Evolutionary conservation across 1,284 basidiomycete genomes (phyloP).

Genomic region (Pascua guehoae): DNA sequence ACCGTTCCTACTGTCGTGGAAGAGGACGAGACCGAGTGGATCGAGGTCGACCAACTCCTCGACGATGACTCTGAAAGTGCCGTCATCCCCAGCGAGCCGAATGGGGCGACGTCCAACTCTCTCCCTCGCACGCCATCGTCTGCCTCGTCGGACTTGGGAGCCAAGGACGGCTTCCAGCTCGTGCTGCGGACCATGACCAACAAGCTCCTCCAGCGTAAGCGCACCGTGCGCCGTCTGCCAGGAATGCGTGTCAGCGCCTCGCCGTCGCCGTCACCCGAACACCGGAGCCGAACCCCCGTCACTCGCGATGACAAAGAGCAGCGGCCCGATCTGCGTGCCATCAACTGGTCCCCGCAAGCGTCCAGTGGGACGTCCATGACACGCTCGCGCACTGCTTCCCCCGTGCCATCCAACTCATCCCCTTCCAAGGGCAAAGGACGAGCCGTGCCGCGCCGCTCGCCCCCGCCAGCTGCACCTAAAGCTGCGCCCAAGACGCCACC

Average conservation of each 20-base stretch:
- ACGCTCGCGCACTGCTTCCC: too few relatives aligned
- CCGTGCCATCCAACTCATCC: too few relatives aligned
- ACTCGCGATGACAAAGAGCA: not conserved
- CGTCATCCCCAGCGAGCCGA: conserved; percentile 14
- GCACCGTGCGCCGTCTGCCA: conserved; percentile 41
- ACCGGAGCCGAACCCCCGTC: not conserved
- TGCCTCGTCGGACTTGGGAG: conserved; percentile 17
- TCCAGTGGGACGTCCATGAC: too few relatives aligned
- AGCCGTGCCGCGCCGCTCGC: too few relatives aligned
- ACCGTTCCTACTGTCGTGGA: not conserved
- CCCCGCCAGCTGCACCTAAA: too few relatives aligned
- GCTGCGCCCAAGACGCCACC: too few relatives aligned
- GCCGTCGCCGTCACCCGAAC: conserved; percentile 7
- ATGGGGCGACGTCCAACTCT: conserved; percentile 6
- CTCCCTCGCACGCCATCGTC: not conserved
- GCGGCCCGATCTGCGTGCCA: conserved; percentile 4
- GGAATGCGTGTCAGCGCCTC: conserved; percentile 6
- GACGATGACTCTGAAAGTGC: conserved; percentile 10
- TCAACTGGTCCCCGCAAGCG: not conserved
- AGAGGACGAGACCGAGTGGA: conserved; percentile 44
- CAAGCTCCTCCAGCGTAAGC: conserved; percentile 48
- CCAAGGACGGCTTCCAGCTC: conserved; percentile 45
- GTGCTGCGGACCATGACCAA: conserved; percentile 52
- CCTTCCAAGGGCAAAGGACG: too few relatives aligned
- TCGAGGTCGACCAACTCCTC: conserved; percentile 40